These are phyloP conservation scores for Odontarrhena argentea DNA, from an alignment of 345 rosid genomes.

Conservation along the genomic window DNA sequence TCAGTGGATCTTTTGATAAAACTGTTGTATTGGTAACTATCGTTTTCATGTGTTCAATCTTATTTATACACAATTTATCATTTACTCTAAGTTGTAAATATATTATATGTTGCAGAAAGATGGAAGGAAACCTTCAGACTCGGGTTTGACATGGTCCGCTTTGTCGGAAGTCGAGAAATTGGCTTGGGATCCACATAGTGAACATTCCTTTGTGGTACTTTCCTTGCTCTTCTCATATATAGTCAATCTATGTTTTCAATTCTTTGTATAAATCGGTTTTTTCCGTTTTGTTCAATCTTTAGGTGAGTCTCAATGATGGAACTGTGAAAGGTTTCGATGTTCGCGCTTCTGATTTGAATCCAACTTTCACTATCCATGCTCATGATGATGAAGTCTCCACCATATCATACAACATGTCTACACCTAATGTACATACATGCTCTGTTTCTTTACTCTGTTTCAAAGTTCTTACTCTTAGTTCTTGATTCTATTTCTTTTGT, in stretches of 20 bases:
- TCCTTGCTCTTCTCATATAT: slow-evolving; percentile 4
- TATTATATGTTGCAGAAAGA: slow-evolving; percentile 60
- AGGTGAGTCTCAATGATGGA: slow-evolving; percentile 87
- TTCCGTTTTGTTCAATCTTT: slow-evolving; percentile 21
- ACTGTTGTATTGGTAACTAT: slow-evolving; percentile 73
- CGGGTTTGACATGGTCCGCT: slow-evolving; percentile 71
- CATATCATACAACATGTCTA: slow-evolving; percentile 59
- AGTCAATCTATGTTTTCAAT: not conserved
- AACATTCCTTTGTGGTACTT: slow-evolving; percentile 73
- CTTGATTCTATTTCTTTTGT: no score
- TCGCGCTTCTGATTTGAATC: slow-evolving; percentile 50
- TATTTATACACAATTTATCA: not conserved
- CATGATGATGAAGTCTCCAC: slow-evolving; percentile 61
- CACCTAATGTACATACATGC: slow-evolving; percentile 42
- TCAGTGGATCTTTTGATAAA: slow-evolving; percentile 82
- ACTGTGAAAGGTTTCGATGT: slow-evolving; percentile 68
- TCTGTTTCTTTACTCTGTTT: slow-evolving; percentile 3
- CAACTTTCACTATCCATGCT: slow-evolving; percentile 73
- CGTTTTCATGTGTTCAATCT: slow-evolving; percentile 7
- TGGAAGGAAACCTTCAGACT: slow-evolving; percentile 64
- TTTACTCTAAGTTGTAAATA: not conserved
- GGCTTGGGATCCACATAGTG: slow-evolving; percentile 89
- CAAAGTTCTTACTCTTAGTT: no score
- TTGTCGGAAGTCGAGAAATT: slow-evolving; percentile 66
- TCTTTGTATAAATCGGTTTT: not conserved